Conservation (phyloP, 768 basidiomycete species). For the Kwoniella dendrophila region DNA sequence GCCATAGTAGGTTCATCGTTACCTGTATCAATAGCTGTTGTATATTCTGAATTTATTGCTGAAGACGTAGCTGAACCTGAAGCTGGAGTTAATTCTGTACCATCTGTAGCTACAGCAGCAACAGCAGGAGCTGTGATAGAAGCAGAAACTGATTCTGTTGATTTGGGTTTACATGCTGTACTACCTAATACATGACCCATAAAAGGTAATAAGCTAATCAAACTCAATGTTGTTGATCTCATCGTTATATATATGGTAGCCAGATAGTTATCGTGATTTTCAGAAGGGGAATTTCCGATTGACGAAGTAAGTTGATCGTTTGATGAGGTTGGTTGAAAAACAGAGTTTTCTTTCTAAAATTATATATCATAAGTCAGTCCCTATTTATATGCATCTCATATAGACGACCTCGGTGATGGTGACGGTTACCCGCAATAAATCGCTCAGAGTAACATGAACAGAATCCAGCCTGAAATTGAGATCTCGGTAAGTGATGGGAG, state of each 20-base stretch:
- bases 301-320: background rate
- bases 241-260: background rate
- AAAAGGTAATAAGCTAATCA: background rate
- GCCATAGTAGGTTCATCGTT: background rate
- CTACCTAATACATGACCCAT: background rate
- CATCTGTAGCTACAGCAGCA: conserved; percentile 8
- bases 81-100: background rate
- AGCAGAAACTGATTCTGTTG: background rate
- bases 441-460: background rate
- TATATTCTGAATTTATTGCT: background rate
- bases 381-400: background rate
- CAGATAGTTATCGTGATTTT: too few species aligned
- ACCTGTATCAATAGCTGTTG: background rate
- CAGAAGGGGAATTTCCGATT: too few species aligned
- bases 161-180: background rate
- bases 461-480: background rate
- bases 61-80: background rate
- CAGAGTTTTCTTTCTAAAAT: background rate
- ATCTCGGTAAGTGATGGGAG: background rate
- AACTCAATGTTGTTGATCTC: background rate
- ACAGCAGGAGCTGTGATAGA: background rate
- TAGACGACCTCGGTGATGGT: background rate
- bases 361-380: background rate
- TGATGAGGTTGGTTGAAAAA: background rate
- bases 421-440: background rate